These are phyloP conservation scores for Neonectria faginata DNA, from an alignment of 2,329 filamentous ascomycete species.

Conservation along the genomic window DNA sequence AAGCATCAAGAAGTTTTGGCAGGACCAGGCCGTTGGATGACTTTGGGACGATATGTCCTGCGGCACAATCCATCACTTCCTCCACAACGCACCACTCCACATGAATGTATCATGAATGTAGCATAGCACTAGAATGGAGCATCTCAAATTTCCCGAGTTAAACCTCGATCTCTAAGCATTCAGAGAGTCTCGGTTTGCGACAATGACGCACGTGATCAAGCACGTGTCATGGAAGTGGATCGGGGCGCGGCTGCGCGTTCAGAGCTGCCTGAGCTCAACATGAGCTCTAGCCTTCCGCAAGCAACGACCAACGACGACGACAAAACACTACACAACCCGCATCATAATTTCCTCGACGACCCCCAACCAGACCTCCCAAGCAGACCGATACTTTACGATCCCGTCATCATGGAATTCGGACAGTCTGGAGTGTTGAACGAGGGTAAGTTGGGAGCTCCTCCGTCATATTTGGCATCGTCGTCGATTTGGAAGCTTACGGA, in stretches of 20 bases:
- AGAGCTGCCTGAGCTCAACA: slow-evolving; percentile 60
- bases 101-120: background rate
- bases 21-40: slow-evolving; percentile 37
- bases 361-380: background rate
- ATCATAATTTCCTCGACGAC: slow-evolving; percentile 22
- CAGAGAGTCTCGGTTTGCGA: background rate
- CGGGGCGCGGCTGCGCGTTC: slow-evolving; percentile 56
- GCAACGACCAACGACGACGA: slow-evolving; percentile 41
- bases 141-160: background rate
- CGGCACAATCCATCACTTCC: background rate
- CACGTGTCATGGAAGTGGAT: slow-evolving; percentile 25
- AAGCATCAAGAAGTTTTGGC: slow-evolving; percentile 33
- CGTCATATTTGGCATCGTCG: slow-evolving; percentile 34
- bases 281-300: slow-evolving; percentile 52
- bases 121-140: background rate
- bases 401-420: slow-evolving; percentile 69
- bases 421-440: slow-evolving; percentile 72
- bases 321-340: slow-evolving; percentile 40
- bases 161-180: background rate
- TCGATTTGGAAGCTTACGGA: slow-evolving; percentile 39
- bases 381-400: slow-evolving; percentile 10
- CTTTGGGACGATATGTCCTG: slow-evolving; percentile 22
- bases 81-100: background rate
- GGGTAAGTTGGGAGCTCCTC: slow-evolving; percentile 58
- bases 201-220: slow-evolving; percentile 27